These are phyloP conservation scores for Amanita rimosa DNA, from an alignment of 768 basidiomycete genomes.

Conservation along the genomic window DNA sequence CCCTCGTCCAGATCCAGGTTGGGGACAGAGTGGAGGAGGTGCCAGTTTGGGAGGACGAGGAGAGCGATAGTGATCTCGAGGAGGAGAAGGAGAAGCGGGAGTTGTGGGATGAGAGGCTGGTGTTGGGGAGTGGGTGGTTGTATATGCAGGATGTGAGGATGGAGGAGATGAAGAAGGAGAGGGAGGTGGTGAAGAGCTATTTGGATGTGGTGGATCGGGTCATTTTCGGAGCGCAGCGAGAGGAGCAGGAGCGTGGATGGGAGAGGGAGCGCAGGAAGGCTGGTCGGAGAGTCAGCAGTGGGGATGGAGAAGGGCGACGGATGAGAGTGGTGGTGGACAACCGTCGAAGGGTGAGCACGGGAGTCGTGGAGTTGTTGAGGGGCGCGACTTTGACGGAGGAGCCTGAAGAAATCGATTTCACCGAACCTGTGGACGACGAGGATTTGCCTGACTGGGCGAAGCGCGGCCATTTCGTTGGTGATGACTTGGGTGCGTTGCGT, in stretches of 20 bases:
- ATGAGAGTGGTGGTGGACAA: constrained; percentile 15
- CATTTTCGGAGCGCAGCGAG: constrained; percentile 48
- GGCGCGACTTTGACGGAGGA: constrained; percentile 40
- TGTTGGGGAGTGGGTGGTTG: constrained; percentile 75
- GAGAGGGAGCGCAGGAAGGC: constrained; percentile 34
- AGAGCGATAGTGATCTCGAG: constrained; percentile 30
- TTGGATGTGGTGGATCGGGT: constrained; percentile 73
- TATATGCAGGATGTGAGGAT: constrained; percentile 58
- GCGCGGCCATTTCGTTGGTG: constrained; percentile 37
- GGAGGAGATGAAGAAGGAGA: constrained; percentile 44
- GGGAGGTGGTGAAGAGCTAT: constrained; percentile 45
- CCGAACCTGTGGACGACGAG: constrained; percentile 41
- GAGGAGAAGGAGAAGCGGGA: constrained; percentile 52
- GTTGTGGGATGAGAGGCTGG: constrained; percentile 72
- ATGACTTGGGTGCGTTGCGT: constrained; percentile 54
- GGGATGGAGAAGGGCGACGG: constrained; percentile 20
- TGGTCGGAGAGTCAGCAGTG: constrained; percentile 37
- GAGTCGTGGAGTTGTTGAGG: constrained; percentile 43
- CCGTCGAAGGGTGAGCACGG: constrained; percentile 48
- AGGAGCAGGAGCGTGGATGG: constrained; percentile 34
- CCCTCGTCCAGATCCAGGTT: constrained; percentile 43
- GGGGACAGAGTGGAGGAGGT: constrained; percentile 53
- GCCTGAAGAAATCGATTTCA: constrained; percentile 32
- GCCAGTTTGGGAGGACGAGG: constrained; percentile 77
- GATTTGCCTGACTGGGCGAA: constrained; percentile 74